phyloP scores from a whole-genome alignment of 441 rosid genomes.

The Metrosideros polymorpha region DNA sequence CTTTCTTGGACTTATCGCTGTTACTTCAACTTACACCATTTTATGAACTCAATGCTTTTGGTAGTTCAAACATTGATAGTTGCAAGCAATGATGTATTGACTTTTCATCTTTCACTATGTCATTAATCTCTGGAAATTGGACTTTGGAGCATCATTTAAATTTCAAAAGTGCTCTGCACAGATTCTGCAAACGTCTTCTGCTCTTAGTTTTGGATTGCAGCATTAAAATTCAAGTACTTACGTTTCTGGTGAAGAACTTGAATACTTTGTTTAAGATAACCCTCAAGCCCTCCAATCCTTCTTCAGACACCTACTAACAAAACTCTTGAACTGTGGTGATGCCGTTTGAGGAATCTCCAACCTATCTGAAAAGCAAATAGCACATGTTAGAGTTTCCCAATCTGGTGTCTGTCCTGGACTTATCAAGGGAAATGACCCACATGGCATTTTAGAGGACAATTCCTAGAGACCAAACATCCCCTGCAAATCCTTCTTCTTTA shows the following conservation, averaged over 20 bases:
- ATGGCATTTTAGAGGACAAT: constrained; percentile 34
- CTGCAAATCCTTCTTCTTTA: constrained; percentile 20
- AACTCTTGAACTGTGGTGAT: constrained; percentile 29
- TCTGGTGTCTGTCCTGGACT: constrained; percentile 43
- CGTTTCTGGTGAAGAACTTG: not conserved
- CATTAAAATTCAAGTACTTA: not conserved
- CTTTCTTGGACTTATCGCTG: not conserved
- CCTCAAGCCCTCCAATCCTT: constrained; percentile 57
- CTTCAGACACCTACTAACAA: constrained; percentile 42
- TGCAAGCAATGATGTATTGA: not conserved
- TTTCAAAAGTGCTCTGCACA: not conserved
- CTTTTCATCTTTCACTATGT: not conserved
- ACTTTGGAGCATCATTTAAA: not conserved
- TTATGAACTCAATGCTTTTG: not conserved
- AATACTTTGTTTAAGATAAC: not conserved
- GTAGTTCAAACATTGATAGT: not conserved
- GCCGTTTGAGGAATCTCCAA: constrained; percentile 35
- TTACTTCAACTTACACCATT: not conserved
- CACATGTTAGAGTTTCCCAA: constrained; percentile 49
- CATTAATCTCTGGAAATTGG: not conserved
- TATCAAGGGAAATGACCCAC: constrained; percentile 39
- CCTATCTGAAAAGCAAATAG: constrained; percentile 37
- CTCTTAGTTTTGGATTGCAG: not conserved
- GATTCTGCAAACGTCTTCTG: not conserved
- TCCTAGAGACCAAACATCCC: constrained; percentile 43